Percentiles rank a stretch among this genome's conserved stretches.
These are phyloP conservation scores for Rutstroemia sp. DNA, from an alignment of 2,329 filamentous ascomycete genomes.

Conservation along the genomic window DNA sequence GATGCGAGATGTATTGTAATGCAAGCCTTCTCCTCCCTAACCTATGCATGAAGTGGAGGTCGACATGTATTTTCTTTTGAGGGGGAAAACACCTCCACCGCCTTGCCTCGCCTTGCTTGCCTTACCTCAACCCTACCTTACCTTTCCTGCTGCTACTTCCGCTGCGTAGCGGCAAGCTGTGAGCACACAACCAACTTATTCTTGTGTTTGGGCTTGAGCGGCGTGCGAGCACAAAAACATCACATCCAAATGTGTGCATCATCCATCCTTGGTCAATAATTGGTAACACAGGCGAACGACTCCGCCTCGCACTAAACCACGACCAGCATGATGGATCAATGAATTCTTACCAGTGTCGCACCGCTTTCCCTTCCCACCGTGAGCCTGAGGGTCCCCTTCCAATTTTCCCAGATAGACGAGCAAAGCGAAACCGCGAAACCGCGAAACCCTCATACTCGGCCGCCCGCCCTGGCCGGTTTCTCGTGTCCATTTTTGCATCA, in stretches of 20 bases:
- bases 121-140: too few relatives aligned
- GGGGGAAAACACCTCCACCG: neutral
- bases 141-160: too few relatives aligned
- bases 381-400: neutral
- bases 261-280: conserved; percentile 1
- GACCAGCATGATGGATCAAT: conserved; percentile 8
- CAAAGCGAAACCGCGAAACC: conserved; percentile 2
- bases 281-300: conserved; percentile 4
- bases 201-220: neutral
- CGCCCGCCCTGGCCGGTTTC: conserved; percentile 3
- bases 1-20: neutral
- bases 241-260: neutral
- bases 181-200: neutral
- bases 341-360: conserved; percentile 9
- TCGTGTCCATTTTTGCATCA: conserved; percentile 20
- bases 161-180: too few relatives aligned
- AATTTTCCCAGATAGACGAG: conserved; percentile 5
- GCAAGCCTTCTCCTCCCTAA: neutral
- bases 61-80: neutral
- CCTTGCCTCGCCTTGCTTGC: neutral
- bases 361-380: neutral
- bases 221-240: neutral
- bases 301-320: conserved; percentile 11
- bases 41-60: neutral
- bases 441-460: neutral